Conservation (phyloP, 345 rosid genomes). For the Syzygium aqueum region DNA sequence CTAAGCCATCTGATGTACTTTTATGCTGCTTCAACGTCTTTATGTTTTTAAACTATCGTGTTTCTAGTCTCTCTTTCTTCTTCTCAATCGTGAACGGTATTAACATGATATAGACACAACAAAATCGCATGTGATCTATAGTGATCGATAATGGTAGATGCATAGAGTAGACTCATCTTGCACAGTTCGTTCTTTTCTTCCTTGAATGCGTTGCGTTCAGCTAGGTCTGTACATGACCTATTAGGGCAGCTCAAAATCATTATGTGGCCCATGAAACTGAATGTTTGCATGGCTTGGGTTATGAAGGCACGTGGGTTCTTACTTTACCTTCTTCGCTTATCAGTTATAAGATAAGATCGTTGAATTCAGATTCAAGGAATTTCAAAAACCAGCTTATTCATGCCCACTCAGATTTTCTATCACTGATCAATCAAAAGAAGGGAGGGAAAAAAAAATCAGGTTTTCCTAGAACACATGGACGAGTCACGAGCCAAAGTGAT, state of each 20-base stretch:
- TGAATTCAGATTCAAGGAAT: neutral
- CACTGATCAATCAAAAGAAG: neutral
- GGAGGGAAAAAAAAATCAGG: neutral
- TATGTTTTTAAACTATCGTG: neutral
- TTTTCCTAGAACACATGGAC: neutral
- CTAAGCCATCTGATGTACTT: neutral
- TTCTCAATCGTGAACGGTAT: neutral
- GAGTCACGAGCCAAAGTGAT: neutral
- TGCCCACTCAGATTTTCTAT: neutral
- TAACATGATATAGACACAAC: neutral
- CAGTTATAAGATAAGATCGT: neutral
- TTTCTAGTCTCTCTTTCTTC: neutral
- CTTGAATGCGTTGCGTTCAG: neutral
- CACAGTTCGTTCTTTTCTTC: neutral
- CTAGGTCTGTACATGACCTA: neutral
- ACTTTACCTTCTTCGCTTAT: neutral
- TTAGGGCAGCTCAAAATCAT: neutral
- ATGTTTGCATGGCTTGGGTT: neutral
- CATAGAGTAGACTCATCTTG: neutral
- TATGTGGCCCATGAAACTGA: neutral
- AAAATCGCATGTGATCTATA: neutral
- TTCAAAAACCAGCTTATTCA: neutral
- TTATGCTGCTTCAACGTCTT: neutral
- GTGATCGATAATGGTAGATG: neutral
- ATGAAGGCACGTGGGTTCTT: neutral